Base-by-base conservation (phyloP, 108 stramenopile genomes). In the Cylindrotheca fusiformis region DNA sequence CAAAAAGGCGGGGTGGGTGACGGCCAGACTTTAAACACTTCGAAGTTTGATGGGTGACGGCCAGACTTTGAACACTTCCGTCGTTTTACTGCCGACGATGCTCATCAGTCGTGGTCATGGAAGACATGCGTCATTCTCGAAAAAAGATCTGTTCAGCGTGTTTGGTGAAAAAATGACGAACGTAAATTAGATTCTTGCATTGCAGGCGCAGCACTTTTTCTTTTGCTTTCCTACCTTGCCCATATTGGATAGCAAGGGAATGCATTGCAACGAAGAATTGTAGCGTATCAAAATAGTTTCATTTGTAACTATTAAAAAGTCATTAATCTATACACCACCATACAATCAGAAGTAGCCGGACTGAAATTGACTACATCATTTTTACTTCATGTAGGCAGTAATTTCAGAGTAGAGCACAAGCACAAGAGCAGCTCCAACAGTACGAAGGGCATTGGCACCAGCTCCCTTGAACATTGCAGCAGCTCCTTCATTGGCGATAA, bases 381-480 rank as follows among this genome's bases (percentile, higher is more conserved):
- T 30, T 63, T 65, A 52, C 52, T 69, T 69, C 50, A 96, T 59
- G 60, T 76, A 83, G 50, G 80, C 88, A 67, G 90, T 97, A 79
- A 99, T 93, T 86, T 99, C 96, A 54, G 93, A 95, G 90, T 99
- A 99, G 45, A 97, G 76, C 44, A 99, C 98, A 78, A 99, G 91
- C 36, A 96, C 96, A 57, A 97, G 52, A 61, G 98, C 96, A 50
- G 94, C 94, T 60, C 96, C 97, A 52, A 96, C 94, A 48, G 95
- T 96, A 88, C 98, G 96, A 49, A 99, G 97, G 49, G 95, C 97
- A 69, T 99, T 97, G 76, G 97, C 95, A 32, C 97, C 95, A n/a
- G 98, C 98, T 67, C 98, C 98, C 95, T 99, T 97, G 89, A 97
- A 99, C 53, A 99, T 82, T 49, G 95, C 97, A 25, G 78, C 36